phyloP scores from a whole-genome alignment of 2,329 filamentous ascomycete genomes.

The Emergomyces orientalis region DNA sequence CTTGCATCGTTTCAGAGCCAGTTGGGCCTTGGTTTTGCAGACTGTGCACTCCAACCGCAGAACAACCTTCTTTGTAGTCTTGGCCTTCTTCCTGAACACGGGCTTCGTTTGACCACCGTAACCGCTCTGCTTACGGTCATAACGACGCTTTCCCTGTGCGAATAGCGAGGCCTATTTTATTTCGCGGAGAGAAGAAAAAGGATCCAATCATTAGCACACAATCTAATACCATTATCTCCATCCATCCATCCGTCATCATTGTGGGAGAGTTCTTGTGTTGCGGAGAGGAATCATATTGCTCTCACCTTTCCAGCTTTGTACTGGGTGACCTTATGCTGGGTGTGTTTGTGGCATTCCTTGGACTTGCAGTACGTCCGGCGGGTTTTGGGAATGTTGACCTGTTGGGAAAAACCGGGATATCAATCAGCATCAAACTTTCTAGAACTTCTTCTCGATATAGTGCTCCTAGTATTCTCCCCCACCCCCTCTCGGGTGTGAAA shows the following conservation, averaged over 20 bases:
- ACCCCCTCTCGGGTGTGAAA: too few species aligned
- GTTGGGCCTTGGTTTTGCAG: conserved; percentile 98
- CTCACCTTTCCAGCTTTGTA: conserved; percentile 91
- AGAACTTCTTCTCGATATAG: background rate
- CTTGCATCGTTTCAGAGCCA: conserved; percentile 99
- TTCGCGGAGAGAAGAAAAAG: background rate
- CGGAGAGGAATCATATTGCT: conserved; percentile 7
- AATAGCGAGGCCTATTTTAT: conserved; percentile 66
- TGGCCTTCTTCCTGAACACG: conserved; percentile 99
- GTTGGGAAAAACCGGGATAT: conserved; percentile 14
- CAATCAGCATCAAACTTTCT: background rate
- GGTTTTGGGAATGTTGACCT: conserved; percentile 99
- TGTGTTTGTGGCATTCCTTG: conserved; percentile 89
- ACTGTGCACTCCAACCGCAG: conserved; percentile 92
- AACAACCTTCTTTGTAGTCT: conserved; percentile 99
- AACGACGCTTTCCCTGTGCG: conserved; percentile 99
- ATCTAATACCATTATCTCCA: background rate
- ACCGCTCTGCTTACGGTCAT: conserved; percentile 98
- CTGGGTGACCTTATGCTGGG: conserved; percentile 86
- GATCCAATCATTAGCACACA: background rate
- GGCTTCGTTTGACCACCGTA: conserved; percentile 99
- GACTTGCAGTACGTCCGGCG: conserved; percentile 96
- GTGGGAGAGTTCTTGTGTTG: conserved; percentile 10
- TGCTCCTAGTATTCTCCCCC: background rate
- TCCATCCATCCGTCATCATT: background rate